Conservation (phyloP, 2,329 filamentous ascomycete genomes). For the Diaporthe helianthi region DNA sequence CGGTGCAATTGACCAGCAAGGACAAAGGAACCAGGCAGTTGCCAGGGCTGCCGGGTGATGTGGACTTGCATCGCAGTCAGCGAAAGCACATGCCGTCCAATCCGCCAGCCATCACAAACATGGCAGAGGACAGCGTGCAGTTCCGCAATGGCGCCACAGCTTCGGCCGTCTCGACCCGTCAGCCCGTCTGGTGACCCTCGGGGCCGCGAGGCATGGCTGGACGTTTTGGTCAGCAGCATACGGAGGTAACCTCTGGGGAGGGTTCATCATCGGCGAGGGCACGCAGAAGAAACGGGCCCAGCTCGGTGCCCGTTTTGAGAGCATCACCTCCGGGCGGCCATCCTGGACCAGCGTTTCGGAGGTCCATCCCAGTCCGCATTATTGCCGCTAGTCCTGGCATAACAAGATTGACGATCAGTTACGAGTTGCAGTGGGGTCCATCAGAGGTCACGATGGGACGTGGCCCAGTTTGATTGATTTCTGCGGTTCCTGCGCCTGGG, state of each 20-base stretch:
- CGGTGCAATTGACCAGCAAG: background rate
- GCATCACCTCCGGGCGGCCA: background rate
- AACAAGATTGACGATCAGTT: slow-evolving; percentile 28
- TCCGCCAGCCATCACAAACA: background rate
- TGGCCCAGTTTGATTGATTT: slow-evolving; percentile 34
- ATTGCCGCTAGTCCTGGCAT: slow-evolving; percentile 23
- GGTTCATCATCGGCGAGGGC: slow-evolving; percentile 21
- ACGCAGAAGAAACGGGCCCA: background rate
- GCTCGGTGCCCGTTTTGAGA: slow-evolving; percentile 16
- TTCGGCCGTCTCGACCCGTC: background rate
- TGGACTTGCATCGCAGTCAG: background rate
- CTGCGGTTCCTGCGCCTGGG: slow-evolving; percentile 31
- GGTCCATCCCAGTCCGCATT: slow-evolving; percentile 27
- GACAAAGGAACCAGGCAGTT: slow-evolving; percentile 7
- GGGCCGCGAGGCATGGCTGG: slow-evolving; percentile 17
- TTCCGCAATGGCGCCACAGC: slow-evolving; percentile 19
- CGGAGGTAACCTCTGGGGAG: no score
- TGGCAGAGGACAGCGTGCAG: slow-evolving; percentile 21
- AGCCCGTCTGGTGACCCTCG: slow-evolving; percentile 12
- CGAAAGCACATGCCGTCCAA: background rate
- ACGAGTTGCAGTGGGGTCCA: slow-evolving; percentile 29
- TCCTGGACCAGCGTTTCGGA: slow-evolving; percentile 21
- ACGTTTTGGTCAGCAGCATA: slow-evolving; percentile 7
- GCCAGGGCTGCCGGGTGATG: no score
- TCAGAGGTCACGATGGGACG: slow-evolving; percentile 29